Conservation (phyloP, 495 filamentous ascomycete genomes). For the Saxispiralis lemnorum region DNA sequence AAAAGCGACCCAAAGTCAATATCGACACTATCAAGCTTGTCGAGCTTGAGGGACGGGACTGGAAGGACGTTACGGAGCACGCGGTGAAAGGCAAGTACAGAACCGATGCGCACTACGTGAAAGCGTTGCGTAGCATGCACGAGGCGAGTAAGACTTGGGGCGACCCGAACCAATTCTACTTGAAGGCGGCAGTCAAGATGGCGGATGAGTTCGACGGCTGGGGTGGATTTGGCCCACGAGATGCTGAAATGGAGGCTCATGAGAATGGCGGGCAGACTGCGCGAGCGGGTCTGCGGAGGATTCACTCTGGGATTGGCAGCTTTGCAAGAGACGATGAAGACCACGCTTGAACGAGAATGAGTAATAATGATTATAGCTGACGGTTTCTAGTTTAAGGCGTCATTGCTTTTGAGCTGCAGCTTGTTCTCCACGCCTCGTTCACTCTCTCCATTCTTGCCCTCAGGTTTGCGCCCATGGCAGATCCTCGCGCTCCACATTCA, state of each 20-base stretch:
- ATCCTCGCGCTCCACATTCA: too few relatives aligned
- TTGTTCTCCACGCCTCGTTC: too few relatives aligned
- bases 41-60: slow-evolving; percentile 45
- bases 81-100: slow-evolving; percentile 46
- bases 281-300: not conserved
- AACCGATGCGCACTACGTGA: slow-evolving; percentile 68
- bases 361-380: too few relatives aligned
- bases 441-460: too few relatives aligned
- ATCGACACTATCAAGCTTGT: slow-evolving; percentile 42
- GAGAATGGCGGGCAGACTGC: not conserved
- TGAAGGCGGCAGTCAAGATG: slow-evolving; percentile 65
- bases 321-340: not conserved
- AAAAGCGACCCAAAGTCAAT: slow-evolving; percentile 52
- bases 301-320: not conserved
- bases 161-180: slow-evolving; percentile 56
- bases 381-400: too few relatives aligned
- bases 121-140: slow-evolving; percentile 57
- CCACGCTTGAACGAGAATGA: not conserved
- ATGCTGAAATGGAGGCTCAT: slow-evolving; percentile 6
- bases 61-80: slow-evolving; percentile 55
- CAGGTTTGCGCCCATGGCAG: too few relatives aligned
- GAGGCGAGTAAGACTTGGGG: slow-evolving; percentile 68
- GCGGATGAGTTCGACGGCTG: slow-evolving; percentile 63
- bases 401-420: too few relatives aligned
- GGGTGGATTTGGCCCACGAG: slow-evolving; percentile 34